A percentile compares a stretch with the other conserved stretches of the same genome.
phyloP scores from a whole-genome alignment of 1,139 yeast species.

The Arxiozyma telluris region DNA sequence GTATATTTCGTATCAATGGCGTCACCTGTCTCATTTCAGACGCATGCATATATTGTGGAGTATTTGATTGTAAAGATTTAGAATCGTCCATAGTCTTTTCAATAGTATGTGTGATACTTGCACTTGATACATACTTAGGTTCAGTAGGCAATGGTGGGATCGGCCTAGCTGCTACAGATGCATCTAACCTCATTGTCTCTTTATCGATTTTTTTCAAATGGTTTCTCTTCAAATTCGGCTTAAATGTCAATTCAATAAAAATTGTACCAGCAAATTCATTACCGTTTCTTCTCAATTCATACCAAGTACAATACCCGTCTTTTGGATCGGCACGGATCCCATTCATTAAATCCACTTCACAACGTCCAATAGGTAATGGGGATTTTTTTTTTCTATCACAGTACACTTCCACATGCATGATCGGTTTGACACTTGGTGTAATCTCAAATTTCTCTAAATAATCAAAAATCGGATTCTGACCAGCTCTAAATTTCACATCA shows the following conservation, averaged over 20 bases:
- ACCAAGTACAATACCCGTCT: slow-evolving; percentile 87
- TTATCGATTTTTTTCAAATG: slow-evolving; percentile 9
- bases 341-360: slow-evolving; percentile 66
- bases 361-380: slow-evolving; percentile 78
- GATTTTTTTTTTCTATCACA: slow-evolving; percentile 75
- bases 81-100: not conserved
- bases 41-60: slow-evolving; percentile 22
- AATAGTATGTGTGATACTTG: not conserved
- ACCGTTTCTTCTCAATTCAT: slow-evolving; percentile 48
- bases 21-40: slow-evolving; percentile 24
- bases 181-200: slow-evolving; percentile 19
- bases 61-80: slow-evolving; percentile 2
- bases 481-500: slow-evolving; percentile 67
- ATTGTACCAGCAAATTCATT: slow-evolving; percentile 83
- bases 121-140: not conserved
- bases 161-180: slow-evolving; percentile 28
- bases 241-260: slow-evolving; percentile 85
- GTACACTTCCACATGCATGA: slow-evolving; percentile 61
- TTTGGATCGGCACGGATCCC: slow-evolving; percentile 56
- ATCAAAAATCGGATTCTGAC: slow-evolving; percentile 86
- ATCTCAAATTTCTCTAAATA: slow-evolving; percentile 64
- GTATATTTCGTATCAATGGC: slow-evolving; percentile 9
- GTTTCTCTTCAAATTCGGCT: slow-evolving; percentile 37
- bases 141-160: slow-evolving; percentile 34
- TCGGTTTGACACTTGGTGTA: slow-evolving; percentile 52